Evolutionary conservation across 176 grass and related monocot genomes (phyloP).

Genomic region (Oryza officinalis): DNA sequence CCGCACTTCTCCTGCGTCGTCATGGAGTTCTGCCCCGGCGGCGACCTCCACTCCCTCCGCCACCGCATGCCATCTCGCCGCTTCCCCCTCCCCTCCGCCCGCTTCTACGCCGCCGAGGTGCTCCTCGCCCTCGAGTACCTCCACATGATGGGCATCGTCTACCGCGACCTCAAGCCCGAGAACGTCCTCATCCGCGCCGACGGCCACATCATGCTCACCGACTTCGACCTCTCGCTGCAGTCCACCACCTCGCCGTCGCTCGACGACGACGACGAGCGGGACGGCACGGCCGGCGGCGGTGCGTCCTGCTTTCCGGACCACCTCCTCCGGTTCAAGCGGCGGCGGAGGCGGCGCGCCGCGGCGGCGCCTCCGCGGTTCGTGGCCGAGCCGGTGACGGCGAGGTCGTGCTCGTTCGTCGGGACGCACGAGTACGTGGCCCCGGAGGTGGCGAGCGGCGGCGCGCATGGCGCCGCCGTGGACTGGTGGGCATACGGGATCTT

Average conservation of each 20-base stretch:
- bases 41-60: constrained; percentile 83
- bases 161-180: constrained; percentile 97
- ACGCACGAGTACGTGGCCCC: constrained; percentile 94
- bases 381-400: constrained; percentile 70
- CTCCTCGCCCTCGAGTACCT: constrained; percentile 87
- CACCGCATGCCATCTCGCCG: constrained; percentile 67
- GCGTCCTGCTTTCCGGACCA: constrained; percentile 62
- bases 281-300: no score
- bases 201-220: constrained; percentile 98
- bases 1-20: constrained; percentile 79
- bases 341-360: background rate
- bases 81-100: constrained; percentile 54
- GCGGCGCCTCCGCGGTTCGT: constrained; percentile 45
- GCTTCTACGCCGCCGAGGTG: constrained; percentile 96
- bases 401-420: constrained; percentile 85
- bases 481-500: constrained; percentile 97
- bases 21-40: constrained; percentile 89
- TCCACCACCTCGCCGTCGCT: constrained; percentile 71
- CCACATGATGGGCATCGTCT: constrained; percentile 92
- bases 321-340: constrained; percentile 22
- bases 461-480: constrained; percentile 88
- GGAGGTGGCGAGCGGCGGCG: constrained; percentile 60
- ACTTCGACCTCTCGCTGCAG: constrained; percentile 87
- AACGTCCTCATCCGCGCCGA: constrained; percentile 87
- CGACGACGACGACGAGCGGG: background rate